Evolutionary conservation across 2,329 filamentous ascomycete species (phyloP).

Genomic region (Fusarium sp.): DNA sequence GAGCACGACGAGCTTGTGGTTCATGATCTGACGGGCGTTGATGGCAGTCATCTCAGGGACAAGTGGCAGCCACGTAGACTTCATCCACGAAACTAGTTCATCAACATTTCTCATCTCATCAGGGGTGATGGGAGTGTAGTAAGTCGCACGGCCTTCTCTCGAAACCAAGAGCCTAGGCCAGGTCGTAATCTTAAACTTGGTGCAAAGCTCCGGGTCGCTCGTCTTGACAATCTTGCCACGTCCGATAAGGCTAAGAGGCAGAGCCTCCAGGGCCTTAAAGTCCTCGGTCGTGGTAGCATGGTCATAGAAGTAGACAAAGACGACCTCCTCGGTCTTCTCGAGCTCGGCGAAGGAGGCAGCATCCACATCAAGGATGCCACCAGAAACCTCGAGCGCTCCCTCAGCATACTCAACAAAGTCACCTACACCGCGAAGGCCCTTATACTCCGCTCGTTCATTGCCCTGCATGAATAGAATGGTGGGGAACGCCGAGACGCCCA

Average conservation of each 20-base stretch:
- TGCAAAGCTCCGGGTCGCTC: constrained; percentile 78
- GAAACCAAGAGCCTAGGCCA: constrained; percentile 95
- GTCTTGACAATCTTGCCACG: constrained; percentile 95
- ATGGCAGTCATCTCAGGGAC: constrained; percentile 92
- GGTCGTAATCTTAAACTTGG: constrained; percentile 94
- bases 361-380: constrained; percentile 85
- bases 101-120: constrained; percentile 91
- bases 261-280: constrained; percentile 85
- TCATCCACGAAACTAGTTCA: constrained; percentile 90
- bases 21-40: constrained; percentile 95
- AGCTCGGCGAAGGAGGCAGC: constrained; percentile 81
- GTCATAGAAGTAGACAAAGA: constrained; percentile 98
- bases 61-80: constrained; percentile 93
- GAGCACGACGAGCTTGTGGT: constrained; percentile 92
- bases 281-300: constrained; percentile 94
- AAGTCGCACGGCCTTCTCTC: constrained; percentile 88
- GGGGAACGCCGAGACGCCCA: constrained; percentile 82
- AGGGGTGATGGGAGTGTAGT: constrained; percentile 89
- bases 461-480: constrained; percentile 94
- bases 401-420: constrained; percentile 90
- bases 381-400: constrained; percentile 82
- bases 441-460: constrained; percentile 91
- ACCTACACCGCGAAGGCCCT: constrained; percentile 89
- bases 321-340: constrained; percentile 93
- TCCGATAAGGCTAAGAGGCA: constrained; percentile 89